Evolutionary conservation across 805 yeast species (phyloP), one percentile per base, ranked within the genome.

Genomic region (Ogataea minuta): DNA sequence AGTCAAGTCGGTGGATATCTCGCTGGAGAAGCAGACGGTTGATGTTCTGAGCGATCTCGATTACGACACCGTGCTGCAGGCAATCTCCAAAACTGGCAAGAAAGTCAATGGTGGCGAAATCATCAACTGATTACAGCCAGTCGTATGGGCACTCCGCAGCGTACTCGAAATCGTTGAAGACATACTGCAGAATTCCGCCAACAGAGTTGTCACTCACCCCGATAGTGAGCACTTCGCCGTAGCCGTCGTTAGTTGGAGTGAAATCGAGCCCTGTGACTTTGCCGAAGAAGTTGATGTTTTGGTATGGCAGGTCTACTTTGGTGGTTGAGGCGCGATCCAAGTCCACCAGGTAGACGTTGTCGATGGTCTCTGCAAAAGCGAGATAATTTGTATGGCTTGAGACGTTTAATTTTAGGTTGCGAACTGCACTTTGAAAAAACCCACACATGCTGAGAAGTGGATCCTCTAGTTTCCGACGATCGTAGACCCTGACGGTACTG

Each of bases 41-140:
- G 82, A 79, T 54, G 96, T 91, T 29, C 70, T 71, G 41, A 76
- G 93, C 8, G 51, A 63, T 9, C 60, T 85, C 24, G 73, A 77
- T 36, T 88, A 84, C 57, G 95, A 90, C 35, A 76, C 82, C 3
- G 90, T 93, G n/a, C 70, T 81, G 39, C 80, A 73, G 38, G 80
- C 88, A 41, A 91, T 91, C 48, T 68, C 81, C 46, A 91, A 91
- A 71, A 89, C 98, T 1, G 98, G 98, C 25, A 91, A 91, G 70
- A 79, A 79, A 53, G 83, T 91, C 43, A 68, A 73, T 32, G 70
- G 72, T 21, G 95, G 96, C 9, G 72, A 72, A 53, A 66, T 72
- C 30, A 55, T 82, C 37, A 31, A 26, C 19, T 28, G 27, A 13
- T 20, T 17, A 34, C 13, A 15, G 17, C 55, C 55, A 51, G 28